Evolutionary conservation across 1,139 yeast species (phyloP), one percentile per base, ranked within the genome.

Genomic region (Keqinozyma sinolaborantium): DNA sequence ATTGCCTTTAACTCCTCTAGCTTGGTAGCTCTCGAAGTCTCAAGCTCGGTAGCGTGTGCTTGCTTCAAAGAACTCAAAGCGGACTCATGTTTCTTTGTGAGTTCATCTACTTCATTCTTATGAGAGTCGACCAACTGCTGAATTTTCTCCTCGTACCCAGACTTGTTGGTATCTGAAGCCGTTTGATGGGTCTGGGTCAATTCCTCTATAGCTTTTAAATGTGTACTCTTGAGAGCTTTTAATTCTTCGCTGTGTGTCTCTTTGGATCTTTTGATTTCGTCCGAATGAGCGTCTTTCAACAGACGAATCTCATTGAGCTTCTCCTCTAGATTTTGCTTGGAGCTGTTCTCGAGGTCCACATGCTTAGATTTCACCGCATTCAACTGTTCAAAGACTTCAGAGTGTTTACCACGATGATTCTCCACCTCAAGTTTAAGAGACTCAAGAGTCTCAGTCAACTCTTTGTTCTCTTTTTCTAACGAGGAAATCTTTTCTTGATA

Each of bases 271-370:
- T n/a, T n/a, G n/a, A n/a, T n/a, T n/a, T n/a, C n/a, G n/a, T n/a
- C n/a, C n/a, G n/a, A n/a, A n/a, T 29, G 16, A 9, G 23, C 23
- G 14, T 29, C 14, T n/a, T 7, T 29, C 7, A 29, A 24, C 8
- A 24, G 16, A 11, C 25, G 28, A 25, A 15, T 7, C n/a, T 18
- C 28, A 13, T 25, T 19, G 21, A 18, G 7, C 21, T 18, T 18
- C 21, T 18, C 21, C 10, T 18, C 21, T 10, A 18, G 10, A 10
- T 7, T 10, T 10, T 7, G 9, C 10, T 18, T 7, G 7, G 21
- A 18, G 10, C 9, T 7, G 7, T 18, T 18, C 10, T 18, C 21
- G 10, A 18, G 21, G 7, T 18, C 21, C 9, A 18, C 10, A 18
- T 18, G 21, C 10, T 18, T 18, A 10, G 21, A 18, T 18, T 18